Evolutionary conservation across 192 early-diverging fungal species (phyloP), one percentile per base, ranked within the genome.

Genomic region (Geosiphon pyriformis): DNA sequence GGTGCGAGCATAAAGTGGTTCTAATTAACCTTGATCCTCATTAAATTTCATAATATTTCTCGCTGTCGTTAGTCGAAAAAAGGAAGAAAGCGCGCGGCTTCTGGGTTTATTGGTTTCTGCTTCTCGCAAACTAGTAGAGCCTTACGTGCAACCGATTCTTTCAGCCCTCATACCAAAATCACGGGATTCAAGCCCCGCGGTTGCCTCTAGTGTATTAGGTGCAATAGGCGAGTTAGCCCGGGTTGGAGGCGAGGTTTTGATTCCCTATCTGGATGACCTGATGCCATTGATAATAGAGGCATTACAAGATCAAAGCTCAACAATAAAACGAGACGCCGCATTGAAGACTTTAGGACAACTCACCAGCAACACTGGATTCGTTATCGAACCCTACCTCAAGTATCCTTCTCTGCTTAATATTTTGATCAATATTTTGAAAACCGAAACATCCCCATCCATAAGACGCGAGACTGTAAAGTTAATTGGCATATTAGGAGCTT

Each of bases 401-500:
- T 94, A 94, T 62, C 92, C 94, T n/a, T 81, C 80, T 27, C 78
- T 98, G 26, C 80, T 98, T 7, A 78, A 83, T 54, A 86, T 87
- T 4, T 72, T 97, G 42, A 86, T 93, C 33, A 78, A 67, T 3
- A 89, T 96, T 53, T 74, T 98, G 31, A 92, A 94, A 68, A 86
- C 89, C 0, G 94, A 96, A 72, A 83, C 87, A 55, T 79, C 80
- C 4, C 65, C 80, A 12, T 74, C 61, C n/a, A 89, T 97, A 35
- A 82, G 93, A 32, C 72, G 82, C 22, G 93, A 96, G 72, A 90
- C 89, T 1, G 85, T 96, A 30, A 94, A 94, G 56, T 79, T 94
- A 17, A 85, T 98, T 60, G 96, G 96, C 58, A 94, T 93, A 23
- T 80, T 98, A 2, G 96, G 96, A 26, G 96, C 96, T 17, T 76